Base-by-base conservation (phyloP, 2,329 filamentous ascomycete species). In the Aphanoascus verrucosus region DNA sequence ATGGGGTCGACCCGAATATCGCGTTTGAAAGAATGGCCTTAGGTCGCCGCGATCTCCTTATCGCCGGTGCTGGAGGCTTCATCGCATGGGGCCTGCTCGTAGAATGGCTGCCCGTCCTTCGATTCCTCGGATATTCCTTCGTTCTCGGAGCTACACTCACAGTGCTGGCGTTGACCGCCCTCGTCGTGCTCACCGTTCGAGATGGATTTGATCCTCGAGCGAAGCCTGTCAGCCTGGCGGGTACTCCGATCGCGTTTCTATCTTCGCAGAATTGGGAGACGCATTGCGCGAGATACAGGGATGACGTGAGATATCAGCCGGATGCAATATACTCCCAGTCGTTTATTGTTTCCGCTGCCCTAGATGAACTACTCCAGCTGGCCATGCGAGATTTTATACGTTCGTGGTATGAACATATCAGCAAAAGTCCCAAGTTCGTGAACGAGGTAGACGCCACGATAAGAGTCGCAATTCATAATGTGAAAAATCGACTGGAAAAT, bases 341-440 rank as follows among this genome's bases (percentile, higher is more conserved):
- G 17, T 82, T 84, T 60, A 78, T 83, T 55, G 81, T 97, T 52
- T 94, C 89, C 11, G 80, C 83, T 61, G 85, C 85, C 44, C 73
- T 97, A 59, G 88, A 96, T 69, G 79, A 82, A 50, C 71, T 97
- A 32, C 77, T 98, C 43, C 80, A 84, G 49, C 74, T 89, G 50
- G 80, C 94, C 50, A 70, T 88, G 58, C 80, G 86, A 58, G 88
- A 96, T 67, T 96, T 94, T 66, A 81, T 98, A 54, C 81, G 79
- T 55, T 84, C 84, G 45, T 98, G 93, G 93, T 97, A 96, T 68
- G 78, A 77, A 32, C 80, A 82, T 63, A 96, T 98, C 65, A 95
- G 88, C 72, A 78, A 77, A 58, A 88, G 85, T 62, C 82, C 84
- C 1, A 78, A 80, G 0, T 98, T 98, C 62, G 76, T 84, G 54